Evolutionary conservation across 2,329 filamentous ascomycete species (phyloP), one percentile per base, ranked within the genome.

Genomic region (Aureobasidium sp.): DNA sequence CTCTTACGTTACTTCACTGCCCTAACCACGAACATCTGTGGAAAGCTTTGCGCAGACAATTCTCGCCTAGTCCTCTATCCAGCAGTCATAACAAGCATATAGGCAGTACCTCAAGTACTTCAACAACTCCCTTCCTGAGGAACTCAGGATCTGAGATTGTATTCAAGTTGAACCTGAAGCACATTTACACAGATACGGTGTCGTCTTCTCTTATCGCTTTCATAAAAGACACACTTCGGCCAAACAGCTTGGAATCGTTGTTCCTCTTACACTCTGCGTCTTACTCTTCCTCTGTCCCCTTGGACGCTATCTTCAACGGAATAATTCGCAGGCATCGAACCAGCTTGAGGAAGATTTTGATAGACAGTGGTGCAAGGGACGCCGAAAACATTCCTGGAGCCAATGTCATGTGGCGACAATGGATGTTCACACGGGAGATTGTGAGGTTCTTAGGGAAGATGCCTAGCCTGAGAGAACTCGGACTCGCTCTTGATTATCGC

Each of bases 171-270:
- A 80, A 79, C 4, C 70, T 93, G 48, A 90, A 84, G 68, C 79
- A 84, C 58, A 77, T 93, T 12, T 85, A 90, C 62, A 88, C 85
- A 1, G 86, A 93, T 67, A 77, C 76, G 11, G 83, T 86, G 2
- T 86, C 86, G 1, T 73, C 79, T 6, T 75, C 83, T 21, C 71
- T 93, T 14, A 80, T 93, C 51, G 75, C 76, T 1, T 91, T 93
- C 63, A 74, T 93, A 57, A 87, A 85, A 61, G 85, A 90, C 57
- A 84, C 86, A 0, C 74, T 93, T 32, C 84, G 83, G 17, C 88
- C 88, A 1, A 88, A 93, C 65, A 85, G 81, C 24, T 73, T 93
- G n/a, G 85, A 93, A 67, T 83, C 83, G 7, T 74, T 93, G 8
- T 90, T 90, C 64, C 68, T 93, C 44, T 86, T 90, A 66, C 48